Evolutionary conservation across 2,329 filamentous ascomycete species (phyloP).

Genomic region (Elsinoe necatrix): DNA sequence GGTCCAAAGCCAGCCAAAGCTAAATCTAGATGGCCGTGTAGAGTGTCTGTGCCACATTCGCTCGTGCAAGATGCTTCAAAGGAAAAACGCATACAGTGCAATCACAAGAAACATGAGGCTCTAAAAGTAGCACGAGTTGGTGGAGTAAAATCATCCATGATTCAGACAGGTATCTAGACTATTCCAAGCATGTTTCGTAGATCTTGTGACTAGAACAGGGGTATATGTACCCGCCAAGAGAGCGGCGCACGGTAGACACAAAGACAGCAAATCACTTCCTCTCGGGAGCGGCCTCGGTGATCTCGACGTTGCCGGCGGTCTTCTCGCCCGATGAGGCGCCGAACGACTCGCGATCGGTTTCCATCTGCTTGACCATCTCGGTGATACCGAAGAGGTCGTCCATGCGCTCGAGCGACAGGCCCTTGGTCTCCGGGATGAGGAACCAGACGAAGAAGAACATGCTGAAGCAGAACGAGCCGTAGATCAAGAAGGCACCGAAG

Average conservation of each 20-base stretch:
- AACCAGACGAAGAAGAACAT: conserved; percentile 60
- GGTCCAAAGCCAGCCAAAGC: neutral
- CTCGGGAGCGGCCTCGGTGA: neutral
- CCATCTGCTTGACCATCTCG: conserved; percentile 18
- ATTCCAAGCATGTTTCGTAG: neutral
- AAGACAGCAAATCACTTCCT: neutral
- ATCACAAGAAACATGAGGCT: neutral
- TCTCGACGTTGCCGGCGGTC: conserved; percentile 1
- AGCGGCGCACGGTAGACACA: neutral
- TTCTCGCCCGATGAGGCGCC: conserved; percentile 1
- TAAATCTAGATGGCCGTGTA: neutral
- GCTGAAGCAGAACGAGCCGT: conserved; percentile 55
- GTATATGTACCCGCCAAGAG: conserved; percentile 3
- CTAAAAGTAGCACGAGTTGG: neutral
- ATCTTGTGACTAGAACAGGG: neutral
- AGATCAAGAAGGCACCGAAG: conserved; percentile 60
- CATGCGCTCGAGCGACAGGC: conserved; percentile 31
- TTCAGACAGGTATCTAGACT: neutral
- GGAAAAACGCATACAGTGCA: neutral
- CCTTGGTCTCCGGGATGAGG: conserved; percentile 67
- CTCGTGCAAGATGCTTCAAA: neutral
- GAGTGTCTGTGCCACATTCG: neutral
- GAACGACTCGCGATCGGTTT: conserved; percentile 14
- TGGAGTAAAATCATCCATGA: neutral
- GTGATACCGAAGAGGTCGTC: conserved; percentile 26